Base-by-base conservation (phyloP, 805 yeast genomes). In the Suhomyces vadensis region DNA sequence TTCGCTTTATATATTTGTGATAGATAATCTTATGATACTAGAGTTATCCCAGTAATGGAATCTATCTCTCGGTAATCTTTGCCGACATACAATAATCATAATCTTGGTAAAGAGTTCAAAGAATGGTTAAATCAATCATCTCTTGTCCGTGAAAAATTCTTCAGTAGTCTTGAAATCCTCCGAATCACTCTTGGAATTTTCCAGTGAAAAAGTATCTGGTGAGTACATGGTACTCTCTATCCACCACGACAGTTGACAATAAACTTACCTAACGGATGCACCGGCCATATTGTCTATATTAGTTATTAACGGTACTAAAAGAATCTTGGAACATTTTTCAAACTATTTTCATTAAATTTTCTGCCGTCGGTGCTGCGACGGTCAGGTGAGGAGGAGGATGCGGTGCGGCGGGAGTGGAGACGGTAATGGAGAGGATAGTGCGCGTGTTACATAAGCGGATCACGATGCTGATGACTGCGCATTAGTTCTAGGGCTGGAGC, bases 181-280 rank as follows among this genome's bases (percentile, higher is more conserved):
- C 33, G 33, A 29, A 6, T 20, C 33, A 29, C 33, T 29, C 16
- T n/a, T n/a, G n/a, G 20, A 29, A 29, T n/a, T n/a, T n/a, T n/a
- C n/a, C n/a, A 29, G 20, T 29, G 33, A 14, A 11, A 2, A 29
- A 29, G 33, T 29, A 29, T 29, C 33, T 29, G 39, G 22, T 20
- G 37, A 38, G 41, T 27, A 37, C 33, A 17, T 17, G 20, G 41
- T 25, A 38, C 58, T 54, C 55, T 41, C 57, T 48, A 53, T 55
- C 61, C 58, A 55, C 61, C 60, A 57, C 58, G 57, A 57, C 59
- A 55, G 51, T 42, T 11, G 41, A 44, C 47, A 37, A 35, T 41
- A 51, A 29, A 86, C 95, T 71, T 87, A 87, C 96, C 92, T 88
- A 76, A 89, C 96, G 81, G 96, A 84, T 83, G 85, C 91, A 87